Conservation (phyloP, 2,329 filamentous ascomycete genomes). For the Pyrenophora seminiperda region DNA sequence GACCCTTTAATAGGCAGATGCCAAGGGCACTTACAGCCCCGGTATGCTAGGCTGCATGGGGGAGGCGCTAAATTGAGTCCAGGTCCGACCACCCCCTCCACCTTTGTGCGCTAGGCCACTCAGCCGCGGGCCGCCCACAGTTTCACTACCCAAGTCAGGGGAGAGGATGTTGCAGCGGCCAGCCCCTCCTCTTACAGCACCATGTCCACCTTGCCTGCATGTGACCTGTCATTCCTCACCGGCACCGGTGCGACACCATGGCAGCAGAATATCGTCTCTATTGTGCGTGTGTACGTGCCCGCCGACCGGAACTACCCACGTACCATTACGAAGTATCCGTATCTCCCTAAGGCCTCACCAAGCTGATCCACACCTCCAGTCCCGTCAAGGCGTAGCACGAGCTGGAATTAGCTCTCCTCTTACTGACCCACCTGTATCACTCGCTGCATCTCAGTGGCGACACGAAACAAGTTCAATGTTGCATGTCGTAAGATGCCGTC, state of each 20-base stretch:
- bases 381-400: slow-evolving; percentile 16
- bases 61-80: slow-evolving; percentile 6
- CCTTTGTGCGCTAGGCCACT: slow-evolving; percentile 26
- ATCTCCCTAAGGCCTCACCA: background rate
- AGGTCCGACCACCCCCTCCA: slow-evolving; percentile 16
- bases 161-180: slow-evolving; percentile 15
- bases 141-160: slow-evolving; percentile 34
- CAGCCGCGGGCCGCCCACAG: slow-evolving; percentile 32
- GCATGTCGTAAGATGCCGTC: slow-evolving; percentile 38
- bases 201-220: background rate
- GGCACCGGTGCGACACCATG: background rate
- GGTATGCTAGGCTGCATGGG: slow-evolving; percentile 20
- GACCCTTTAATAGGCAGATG: slow-evolving; percentile 44
- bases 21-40: slow-evolving; percentile 21
- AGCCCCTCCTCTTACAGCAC: background rate
- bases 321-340: background rate
- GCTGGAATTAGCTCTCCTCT: slow-evolving; percentile 18
- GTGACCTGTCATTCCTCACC: background rate
- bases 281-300: too few species aligned
- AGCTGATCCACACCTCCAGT: slow-evolving; percentile 17
- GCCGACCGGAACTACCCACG: too few species aligned
- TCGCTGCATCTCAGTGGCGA: slow-evolving; percentile 32
- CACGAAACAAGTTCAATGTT: slow-evolving; percentile 32
- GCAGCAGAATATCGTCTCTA: background rate
- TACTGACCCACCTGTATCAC: slow-evolving; percentile 32